Evolutionary conservation across 305 asterid genomes (phyloP).

Genomic region (Solanum hybrid): DNA sequence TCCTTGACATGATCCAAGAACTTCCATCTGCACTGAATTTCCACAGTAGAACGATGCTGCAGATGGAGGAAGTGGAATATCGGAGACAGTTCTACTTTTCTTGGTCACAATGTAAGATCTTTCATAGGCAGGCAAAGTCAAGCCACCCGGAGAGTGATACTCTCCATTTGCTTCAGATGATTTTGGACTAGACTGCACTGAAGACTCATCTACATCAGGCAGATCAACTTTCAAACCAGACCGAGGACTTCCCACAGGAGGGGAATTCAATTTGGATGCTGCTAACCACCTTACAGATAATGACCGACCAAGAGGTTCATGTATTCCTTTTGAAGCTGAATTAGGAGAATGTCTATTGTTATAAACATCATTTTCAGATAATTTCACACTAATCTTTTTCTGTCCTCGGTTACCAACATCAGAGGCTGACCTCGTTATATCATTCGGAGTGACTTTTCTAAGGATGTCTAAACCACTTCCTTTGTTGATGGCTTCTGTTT

Average conservation of each 20-base stretch:
- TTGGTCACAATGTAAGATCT: slow-evolving; percentile 33
- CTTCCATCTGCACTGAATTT: slow-evolving; percentile 42
- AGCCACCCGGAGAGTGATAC: slow-evolving; percentile 8
- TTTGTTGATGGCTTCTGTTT: slow-evolving; percentile 30
- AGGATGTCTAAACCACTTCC: slow-evolving; percentile 28
- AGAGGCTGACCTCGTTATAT: slow-evolving; percentile 34
- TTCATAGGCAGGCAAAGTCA: slow-evolving; percentile 15
- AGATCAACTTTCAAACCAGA: slow-evolving; percentile 21
- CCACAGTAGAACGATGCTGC: slow-evolving; percentile 66
- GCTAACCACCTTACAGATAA: slow-evolving; percentile 52
- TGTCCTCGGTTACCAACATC: slow-evolving; percentile 38
- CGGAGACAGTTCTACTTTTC: slow-evolving; percentile 24
- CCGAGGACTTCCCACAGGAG: slow-evolving; percentile 24
- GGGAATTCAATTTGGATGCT: slow-evolving; percentile 27
- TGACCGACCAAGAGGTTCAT: slow-evolving; percentile 45
- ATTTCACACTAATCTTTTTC: slow-evolving; percentile 12
- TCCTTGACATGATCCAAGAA: slow-evolving; percentile 48
- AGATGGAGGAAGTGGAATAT: slow-evolving; percentile 61
- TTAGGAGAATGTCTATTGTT: slow-evolving; percentile 18
- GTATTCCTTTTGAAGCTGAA: slow-evolving; percentile 39
- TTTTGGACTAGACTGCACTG: slow-evolving; percentile 18
- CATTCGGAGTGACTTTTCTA: slow-evolving; percentile 20
- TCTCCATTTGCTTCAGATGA: slow-evolving; percentile 28
- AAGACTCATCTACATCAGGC: slow-evolving; percentile 17
- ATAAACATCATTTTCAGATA: slow-evolving; percentile 21